Evolutionary conservation across 257 asterid genomes (phyloP).

Genomic region (Solanum sparsipilum): DNA sequence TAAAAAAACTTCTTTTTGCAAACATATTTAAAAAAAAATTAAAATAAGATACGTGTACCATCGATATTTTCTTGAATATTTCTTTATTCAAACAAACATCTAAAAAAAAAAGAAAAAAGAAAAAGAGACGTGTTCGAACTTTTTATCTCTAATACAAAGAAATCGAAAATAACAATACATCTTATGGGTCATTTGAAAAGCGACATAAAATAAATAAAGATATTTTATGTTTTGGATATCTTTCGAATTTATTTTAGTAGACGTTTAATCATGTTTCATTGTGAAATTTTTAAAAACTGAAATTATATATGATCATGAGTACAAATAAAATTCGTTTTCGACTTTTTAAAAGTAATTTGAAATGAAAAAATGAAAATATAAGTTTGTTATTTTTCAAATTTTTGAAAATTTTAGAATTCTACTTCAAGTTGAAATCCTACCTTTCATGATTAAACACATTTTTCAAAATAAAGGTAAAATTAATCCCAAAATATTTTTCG

Average conservation of each 20-base stretch:
- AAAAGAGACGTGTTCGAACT: not conserved
- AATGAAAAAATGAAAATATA: too few species aligned
- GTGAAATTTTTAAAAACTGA: too few species aligned
- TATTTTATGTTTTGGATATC: not conserved
- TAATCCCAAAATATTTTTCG: accelerated
- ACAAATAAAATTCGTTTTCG: too few species aligned
- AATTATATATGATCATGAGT: too few species aligned
- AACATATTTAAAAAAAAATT: too few species aligned
- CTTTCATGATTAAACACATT: too few species aligned
- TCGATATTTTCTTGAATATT: not conserved
- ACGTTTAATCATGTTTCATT: not conserved
- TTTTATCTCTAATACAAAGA: not conserved
- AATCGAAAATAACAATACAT: not conserved
- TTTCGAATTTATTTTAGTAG: not conserved
- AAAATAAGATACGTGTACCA: not conserved
- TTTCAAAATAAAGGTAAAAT: not conserved
- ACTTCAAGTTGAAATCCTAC: not conserved
- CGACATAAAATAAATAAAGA: not conserved
- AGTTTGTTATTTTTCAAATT: too few species aligned
- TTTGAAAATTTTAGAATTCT: too few species aligned
- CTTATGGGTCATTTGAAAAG: not conserved
- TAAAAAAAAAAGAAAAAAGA: not conserved
- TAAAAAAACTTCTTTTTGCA: not conserved
- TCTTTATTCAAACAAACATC: not conserved
- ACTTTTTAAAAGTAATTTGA: not conserved